Evolutionary conservation across 2,329 filamentous ascomycete species (phyloP).

Genomic region (Verticillium longisporum): DNA sequence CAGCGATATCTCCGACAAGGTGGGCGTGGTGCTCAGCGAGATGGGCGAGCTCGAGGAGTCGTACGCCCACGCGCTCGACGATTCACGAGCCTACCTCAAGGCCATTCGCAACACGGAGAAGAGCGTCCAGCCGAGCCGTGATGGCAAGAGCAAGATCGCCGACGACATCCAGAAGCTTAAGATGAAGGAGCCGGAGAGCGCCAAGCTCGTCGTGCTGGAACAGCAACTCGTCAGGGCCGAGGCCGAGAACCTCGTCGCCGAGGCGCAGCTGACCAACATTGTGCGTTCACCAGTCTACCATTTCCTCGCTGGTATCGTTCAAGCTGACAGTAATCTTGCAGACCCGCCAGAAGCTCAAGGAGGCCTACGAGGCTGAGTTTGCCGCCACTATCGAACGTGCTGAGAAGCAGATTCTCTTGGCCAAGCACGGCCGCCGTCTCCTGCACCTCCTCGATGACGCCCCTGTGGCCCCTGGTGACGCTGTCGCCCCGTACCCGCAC

Average conservation of each 20-base stretch:
- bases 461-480: conserved; percentile 81
- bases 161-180: conserved; percentile 92
- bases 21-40: conserved; percentile 86
- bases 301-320: background rate
- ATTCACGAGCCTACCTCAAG: conserved; percentile 77
- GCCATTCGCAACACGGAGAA: conserved; percentile 91
- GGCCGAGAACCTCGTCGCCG: conserved; percentile 90
- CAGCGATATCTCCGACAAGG: conserved; percentile 89
- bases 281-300: conserved; percentile 42
- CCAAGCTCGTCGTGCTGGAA: conserved; percentile 76
- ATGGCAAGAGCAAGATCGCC: conserved; percentile 77
- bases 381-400: conserved; percentile 89
- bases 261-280: conserved; percentile 92
- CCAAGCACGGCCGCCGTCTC: conserved; percentile 81
- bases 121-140: conserved; percentile 87
- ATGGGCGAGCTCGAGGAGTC: conserved; percentile 89
- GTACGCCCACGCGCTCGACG: conserved; percentile 82
- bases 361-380: conserved; percentile 85
- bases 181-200: conserved; percentile 82
- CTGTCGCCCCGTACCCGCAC: conserved; percentile 60
- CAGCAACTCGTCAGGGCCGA: conserved; percentile 95
- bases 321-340: conserved; percentile 22
- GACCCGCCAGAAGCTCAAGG: conserved; percentile 94
- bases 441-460: conserved; percentile 83
- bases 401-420: conserved; percentile 93